Conservation (phyloP, 805 yeast species). For the Ogataea pignaliae region DNA sequence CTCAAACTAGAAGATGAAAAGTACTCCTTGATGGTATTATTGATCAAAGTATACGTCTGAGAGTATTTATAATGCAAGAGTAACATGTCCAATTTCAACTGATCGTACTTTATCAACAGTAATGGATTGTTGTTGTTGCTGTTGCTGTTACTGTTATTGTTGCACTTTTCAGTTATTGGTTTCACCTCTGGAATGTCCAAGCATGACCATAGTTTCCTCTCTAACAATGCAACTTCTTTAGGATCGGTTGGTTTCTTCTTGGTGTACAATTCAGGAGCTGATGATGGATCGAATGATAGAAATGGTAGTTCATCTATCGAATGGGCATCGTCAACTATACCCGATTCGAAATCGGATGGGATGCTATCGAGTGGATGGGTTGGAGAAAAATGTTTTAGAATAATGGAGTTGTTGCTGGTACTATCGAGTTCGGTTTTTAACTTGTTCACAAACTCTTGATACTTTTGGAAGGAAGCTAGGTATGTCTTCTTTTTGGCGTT, state of each 20-base stretch:
- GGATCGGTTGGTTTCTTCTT: background rate
- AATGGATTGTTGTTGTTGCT: background rate
- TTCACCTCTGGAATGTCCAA: no score
- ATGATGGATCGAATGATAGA: background rate
- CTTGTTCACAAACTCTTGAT: conserved; percentile 9
- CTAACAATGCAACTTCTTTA: background rate
- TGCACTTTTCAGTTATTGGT: background rate
- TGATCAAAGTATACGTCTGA: conserved; percentile 21
- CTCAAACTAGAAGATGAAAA: conserved; percentile 11
- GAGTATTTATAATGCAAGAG: conserved; percentile 26
- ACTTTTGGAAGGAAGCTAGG: conserved; percentile 12
- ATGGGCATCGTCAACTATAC: background rate
- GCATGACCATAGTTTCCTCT: background rate
- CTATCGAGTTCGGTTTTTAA: background rate
- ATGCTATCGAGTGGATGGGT: background rate
- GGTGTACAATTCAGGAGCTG: background rate
- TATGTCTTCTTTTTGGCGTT: conserved; percentile 15
- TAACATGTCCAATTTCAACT: conserved; percentile 22
- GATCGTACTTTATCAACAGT: conserved; percentile 22
- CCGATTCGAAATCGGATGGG: no score
- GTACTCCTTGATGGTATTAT: conserved; percentile 21
- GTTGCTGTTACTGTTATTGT: background rate
- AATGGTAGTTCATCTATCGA: conserved; percentile 1
- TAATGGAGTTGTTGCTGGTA: background rate
- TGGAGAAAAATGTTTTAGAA: background rate